Percentiles rank a stretch among this genome's conserved stretches.
phyloP scores from a whole-genome alignment of 2,329 filamentous ascomycete species.

The Fusarium poae region DNA sequence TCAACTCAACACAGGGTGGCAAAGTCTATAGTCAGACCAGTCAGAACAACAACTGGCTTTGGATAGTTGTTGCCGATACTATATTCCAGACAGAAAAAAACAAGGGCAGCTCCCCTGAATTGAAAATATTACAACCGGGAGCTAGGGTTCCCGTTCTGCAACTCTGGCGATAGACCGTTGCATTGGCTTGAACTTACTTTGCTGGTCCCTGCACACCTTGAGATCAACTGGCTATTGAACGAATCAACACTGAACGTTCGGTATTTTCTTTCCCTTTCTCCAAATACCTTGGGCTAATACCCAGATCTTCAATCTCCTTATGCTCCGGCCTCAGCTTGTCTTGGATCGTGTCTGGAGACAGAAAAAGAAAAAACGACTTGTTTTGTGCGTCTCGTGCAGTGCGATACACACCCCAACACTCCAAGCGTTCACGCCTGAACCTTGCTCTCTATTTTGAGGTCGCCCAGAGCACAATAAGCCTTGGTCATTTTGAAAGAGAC shows the following conservation, averaged over 20 bases:
- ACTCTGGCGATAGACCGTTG: conserved; percentile 20
- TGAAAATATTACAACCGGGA: conserved; percentile 5
- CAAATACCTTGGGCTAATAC: conserved; percentile 18
- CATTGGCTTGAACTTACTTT: conserved; percentile 32
- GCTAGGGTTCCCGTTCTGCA: conserved; percentile 21
- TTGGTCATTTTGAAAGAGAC: conserved; percentile 3
- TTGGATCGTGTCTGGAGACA: conserved; percentile 2
- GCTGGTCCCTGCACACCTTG: conserved; percentile 31
- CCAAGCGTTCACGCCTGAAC: not conserved
- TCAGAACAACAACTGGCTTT: conserved; percentile 15
- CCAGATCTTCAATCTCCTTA: conserved; percentile 14
- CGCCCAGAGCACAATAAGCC: conserved; percentile 20
- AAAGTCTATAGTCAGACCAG: conserved; percentile 2
- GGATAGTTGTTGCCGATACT: conserved; percentile 1
- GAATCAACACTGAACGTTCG: conserved; percentile 23
- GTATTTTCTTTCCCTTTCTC: conserved; percentile 18
- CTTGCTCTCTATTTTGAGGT: conserved; percentile 18
- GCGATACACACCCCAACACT: not conserved
- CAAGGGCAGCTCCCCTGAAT: conserved; percentile 26
- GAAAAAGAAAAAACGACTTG: conserved; percentile 5
- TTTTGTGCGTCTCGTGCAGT: conserved; percentile 6
- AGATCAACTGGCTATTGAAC: conserved; percentile 11
- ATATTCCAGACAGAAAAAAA: conserved; percentile 13
- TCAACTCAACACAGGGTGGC: conserved; percentile 1
- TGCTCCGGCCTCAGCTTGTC: conserved; percentile 18